Evolutionary conservation across 2,329 filamentous ascomycete species (phyloP), one percentile per base, ranked within the genome.

Genomic region (Ophiognomonia clavigignenti-juglandacearum): DNA sequence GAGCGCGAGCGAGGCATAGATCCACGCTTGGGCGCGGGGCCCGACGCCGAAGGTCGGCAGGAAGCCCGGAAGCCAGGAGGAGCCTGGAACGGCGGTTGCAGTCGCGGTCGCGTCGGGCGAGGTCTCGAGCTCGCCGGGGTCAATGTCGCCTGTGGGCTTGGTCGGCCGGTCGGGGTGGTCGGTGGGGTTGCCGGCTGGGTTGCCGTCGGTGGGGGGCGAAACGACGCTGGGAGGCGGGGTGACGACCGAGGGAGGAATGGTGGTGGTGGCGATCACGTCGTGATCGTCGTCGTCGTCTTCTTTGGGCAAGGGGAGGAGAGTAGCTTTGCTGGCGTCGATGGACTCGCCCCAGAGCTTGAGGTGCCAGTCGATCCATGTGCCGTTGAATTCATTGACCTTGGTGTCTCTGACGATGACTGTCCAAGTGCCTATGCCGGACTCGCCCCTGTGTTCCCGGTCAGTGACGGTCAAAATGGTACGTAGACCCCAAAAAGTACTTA

Each of bases 341-440:
- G 79, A 77, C 65, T 96, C 91, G 52, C 93, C 93, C 89, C 90
- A 98, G 4, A 98, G 78, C 63, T 92, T 95, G 49, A 98, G 74
- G 59, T 88, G 87, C 89, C 91, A 98, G 68, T 98, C 92, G 39
- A 83, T 76, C 59, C 97, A 95, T 9, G 73, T 83, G 54, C 93
- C 93, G 6, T 72, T 81, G 64, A 85, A 72, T 5, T 85, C 77
- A 62, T 98, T 96, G 50, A 85, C 77, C 16, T 80, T 72, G 18
- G 85, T 86, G 62, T 98, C 93, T 59, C 90, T 93, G 59, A 97
- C 82, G 42, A 96, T 73, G 32, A 98, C 77, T 0, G 86, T 95
- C 93, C 93, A 98, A 19, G 80, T 91, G 43, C 93, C 93, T 48
- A 91, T 66, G 50, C 90, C 91, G 36, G 78, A 77, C 67, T 98